Evolutionary conservation across 2,329 filamentous ascomycete genomes (phyloP).

Genomic region (Arthrobotrys conoides): DNA sequence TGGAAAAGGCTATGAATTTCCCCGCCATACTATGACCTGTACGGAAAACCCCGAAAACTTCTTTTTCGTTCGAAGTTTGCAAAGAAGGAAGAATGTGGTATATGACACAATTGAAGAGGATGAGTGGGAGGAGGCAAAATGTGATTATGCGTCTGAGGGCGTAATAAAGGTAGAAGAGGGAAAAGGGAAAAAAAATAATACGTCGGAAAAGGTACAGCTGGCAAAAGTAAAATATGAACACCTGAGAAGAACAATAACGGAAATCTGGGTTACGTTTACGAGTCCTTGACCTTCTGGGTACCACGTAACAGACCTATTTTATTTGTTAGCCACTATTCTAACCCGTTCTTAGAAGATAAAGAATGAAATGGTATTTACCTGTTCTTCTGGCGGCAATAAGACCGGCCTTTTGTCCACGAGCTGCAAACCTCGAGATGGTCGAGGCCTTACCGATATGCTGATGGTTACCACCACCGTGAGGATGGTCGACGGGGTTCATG

Average conservation of each 20-base stretch:
- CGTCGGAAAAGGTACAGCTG: constrained; percentile 20
- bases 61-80: background rate
- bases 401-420: constrained; percentile 98
- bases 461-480: constrained; percentile 99
- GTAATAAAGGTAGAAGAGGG: constrained; percentile 1
- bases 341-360: background rate
- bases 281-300: constrained; percentile 99
- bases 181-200: constrained; percentile 12
- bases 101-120: constrained; percentile 34
- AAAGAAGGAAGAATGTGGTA: constrained; percentile 18
- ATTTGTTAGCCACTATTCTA: background rate
- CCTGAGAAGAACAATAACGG: constrained; percentile 37
- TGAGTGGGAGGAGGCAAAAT: background rate
- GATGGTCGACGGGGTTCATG: constrained; percentile 99
- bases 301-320: constrained; percentile 84
- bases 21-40: constrained; percentile 26
- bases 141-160: constrained; percentile 42
- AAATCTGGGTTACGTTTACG: constrained; percentile 65
- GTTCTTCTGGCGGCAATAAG: constrained; percentile 98
- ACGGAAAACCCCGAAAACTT: background rate
- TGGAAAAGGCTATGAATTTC: background rate
- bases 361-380: constrained; percentile 69
- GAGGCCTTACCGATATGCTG: constrained; percentile 99
- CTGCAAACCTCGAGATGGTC: constrained; percentile 98
- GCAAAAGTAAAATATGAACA: constrained; percentile 43